Base-by-base conservation (phyloP, 768 basidiomycete species). In the Artomyces pyxidatus region DNA sequence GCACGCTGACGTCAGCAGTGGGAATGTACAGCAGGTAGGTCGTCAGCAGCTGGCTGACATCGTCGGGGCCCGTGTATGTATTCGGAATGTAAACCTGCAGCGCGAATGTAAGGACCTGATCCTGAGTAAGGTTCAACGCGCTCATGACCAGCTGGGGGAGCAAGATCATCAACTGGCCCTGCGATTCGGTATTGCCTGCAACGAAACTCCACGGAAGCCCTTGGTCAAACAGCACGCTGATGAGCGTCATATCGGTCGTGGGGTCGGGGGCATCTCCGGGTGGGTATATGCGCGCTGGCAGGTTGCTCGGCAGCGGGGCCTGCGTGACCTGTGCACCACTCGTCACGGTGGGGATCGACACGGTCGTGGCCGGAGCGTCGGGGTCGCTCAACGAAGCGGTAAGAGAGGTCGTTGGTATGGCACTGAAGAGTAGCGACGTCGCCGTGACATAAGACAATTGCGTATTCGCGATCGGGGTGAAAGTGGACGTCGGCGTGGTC, bases 141-240 rank as follows among this genome's bases (percentile, higher is more conserved):
- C 61, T 59, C 23, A 69, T 52, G 46, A 85, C 56, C 48, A 82
- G 61, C 0, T 59, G 22, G 1, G 90, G 88, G 47, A 83, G 67
- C 59, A 73, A 84, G 12, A 76, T 78, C 59, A 97, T 88, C 37
- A 98, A 72, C 68, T 97, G 89, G 42, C 75, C 82, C 2, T 78
- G 72, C 0, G 86, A 75, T 48, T 82, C 70, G 8, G 65, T 50
- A 50, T 70, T 80, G 11, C 55, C 54, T 35, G 81, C 77, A 4
- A 92, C 85, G 55, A 81, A 88, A 0, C 56, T 19, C 91, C 91
- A 94, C 49, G 74, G 75, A 50, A 92, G 68, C 1, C 50, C 58
- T 4, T 58, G 39, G 47, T 79, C 73, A 64, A 90, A 85, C 53
- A 88, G 58, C 35, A 94, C 58, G 45, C 75, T 84, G 62, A 91